These are phyloP conservation scores for Teratosphaeria nubilosa DNA, from an alignment of 2,329 filamentous ascomycete genomes.

Conservation along the genomic window DNA sequence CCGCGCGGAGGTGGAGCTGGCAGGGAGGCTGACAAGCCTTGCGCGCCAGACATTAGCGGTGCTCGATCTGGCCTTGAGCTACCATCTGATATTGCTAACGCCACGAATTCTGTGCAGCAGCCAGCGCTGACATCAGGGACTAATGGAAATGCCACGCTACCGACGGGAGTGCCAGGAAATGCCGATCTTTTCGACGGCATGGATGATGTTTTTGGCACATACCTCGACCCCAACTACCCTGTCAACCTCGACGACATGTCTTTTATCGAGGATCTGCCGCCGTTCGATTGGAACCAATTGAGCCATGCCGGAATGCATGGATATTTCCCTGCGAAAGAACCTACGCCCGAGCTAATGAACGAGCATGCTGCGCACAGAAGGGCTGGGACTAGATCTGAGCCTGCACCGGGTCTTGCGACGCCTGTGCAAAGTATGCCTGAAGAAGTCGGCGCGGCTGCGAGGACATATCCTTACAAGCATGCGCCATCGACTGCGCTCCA, in stretches of 20 bases:
- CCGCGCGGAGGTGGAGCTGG: slow-evolving; percentile 1
- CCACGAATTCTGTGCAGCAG: slow-evolving; percentile 2
- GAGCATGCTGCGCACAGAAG: not conserved
- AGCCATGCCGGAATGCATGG: not conserved
- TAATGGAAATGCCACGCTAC: not conserved
- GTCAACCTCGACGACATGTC: slow-evolving; percentile 25
- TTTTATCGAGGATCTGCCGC: slow-evolving; percentile 20
- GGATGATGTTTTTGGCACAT: slow-evolving; percentile 25
- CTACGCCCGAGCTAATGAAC: not conserved
- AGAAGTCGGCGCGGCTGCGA: not conserved
- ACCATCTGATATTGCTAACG: slow-evolving; percentile 1
- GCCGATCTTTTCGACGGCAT: slow-evolving; percentile 23
- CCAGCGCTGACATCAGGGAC: not conserved
- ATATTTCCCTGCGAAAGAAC: not conserved
- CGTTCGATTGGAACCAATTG: slow-evolving; percentile 10
- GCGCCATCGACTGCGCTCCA: not conserved
- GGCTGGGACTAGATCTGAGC: not conserved
- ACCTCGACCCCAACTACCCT: slow-evolving; percentile 25
- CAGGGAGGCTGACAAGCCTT: slow-evolving; percentile 1
- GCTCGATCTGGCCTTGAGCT: slow-evolving; percentile 2
- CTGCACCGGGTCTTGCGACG: not conserved
- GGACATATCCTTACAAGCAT: not conserved
- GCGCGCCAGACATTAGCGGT: slow-evolving; percentile 2
- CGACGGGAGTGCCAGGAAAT: slow-evolving; percentile 1
- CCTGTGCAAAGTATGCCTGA: not conserved